Evolutionary conservation across 805 yeast species (phyloP).

Genomic region (Starmerella stigmatis): DNA sequence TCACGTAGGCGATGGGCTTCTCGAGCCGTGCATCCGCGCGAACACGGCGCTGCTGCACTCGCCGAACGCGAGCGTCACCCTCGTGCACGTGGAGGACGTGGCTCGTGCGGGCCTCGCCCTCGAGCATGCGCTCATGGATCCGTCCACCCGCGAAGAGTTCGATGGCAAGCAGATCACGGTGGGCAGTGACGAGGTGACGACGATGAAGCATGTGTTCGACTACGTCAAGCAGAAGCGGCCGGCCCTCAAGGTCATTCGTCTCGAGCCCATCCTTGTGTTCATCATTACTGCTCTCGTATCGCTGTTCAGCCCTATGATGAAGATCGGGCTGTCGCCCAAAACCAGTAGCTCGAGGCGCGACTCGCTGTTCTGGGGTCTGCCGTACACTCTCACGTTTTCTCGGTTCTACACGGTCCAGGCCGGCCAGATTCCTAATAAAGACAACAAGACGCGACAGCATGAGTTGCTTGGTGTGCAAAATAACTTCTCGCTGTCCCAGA

Average conservation of each 20-base stretch:
- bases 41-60: constrained; percentile 23
- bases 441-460: constrained; percentile 17
- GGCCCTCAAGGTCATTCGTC: constrained; percentile 11
- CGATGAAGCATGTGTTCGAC: constrained; percentile 21
- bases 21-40: constrained; percentile 22
- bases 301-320: constrained; percentile 13
- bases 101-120: constrained; percentile 38
- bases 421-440: constrained; percentile 24
- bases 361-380: constrained; percentile 19
- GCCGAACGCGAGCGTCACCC: constrained; percentile 22
- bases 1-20: constrained; percentile 25
- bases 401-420: constrained; percentile 25
- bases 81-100: constrained; percentile 31
- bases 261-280: constrained; percentile 24
- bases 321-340: neutral
- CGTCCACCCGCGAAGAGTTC: constrained; percentile 15
- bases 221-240: constrained; percentile 18
- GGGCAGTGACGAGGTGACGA: constrained; percentile 22
- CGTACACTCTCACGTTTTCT: constrained; percentile 23
- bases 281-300: constrained; percentile 14
- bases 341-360: constrained; percentile 8
- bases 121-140: constrained; percentile 24
- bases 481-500: constrained; percentile 23
- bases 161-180: constrained; percentile 19
- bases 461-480: constrained; percentile 20